These are phyloP conservation scores for Gossypium gossypioides DNA, from an alignment of 441 rosid genomes.

Conservation along the genomic window DNA sequence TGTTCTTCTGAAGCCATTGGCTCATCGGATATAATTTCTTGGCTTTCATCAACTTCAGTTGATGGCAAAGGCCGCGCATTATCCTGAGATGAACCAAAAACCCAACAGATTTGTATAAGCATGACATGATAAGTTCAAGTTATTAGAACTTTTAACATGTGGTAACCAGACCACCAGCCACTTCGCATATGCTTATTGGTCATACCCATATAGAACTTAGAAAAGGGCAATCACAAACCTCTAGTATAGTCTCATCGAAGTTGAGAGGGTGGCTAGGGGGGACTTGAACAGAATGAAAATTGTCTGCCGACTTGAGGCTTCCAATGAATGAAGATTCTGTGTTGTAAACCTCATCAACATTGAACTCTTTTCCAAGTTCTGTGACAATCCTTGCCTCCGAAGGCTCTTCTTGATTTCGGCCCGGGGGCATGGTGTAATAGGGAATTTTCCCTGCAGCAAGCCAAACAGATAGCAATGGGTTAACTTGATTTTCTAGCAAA, in stretches of 20 bases:
- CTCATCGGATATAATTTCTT: slow-evolving; percentile 24
- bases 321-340: slow-evolving; percentile 80
- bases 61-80: slow-evolving; percentile 24
- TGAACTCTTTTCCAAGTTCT: slow-evolving; percentile 70
- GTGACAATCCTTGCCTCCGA: slow-evolving; percentile 68
- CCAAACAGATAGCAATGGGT: slow-evolving; percentile 8
- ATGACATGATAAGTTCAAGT: neutral
- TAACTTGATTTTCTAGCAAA: neutral
- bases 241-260: slow-evolving; percentile 63
- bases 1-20: slow-evolving; percentile 39
- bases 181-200: neutral
- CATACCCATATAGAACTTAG: neutral
- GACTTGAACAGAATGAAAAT: slow-evolving; percentile 59
- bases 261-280: slow-evolving; percentile 54
- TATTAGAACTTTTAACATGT: neutral
- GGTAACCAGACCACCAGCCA: neutral
- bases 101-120: neutral
- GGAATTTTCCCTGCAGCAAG: slow-evolving; percentile 71
- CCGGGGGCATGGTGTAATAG: slow-evolving; percentile 77
- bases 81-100: slow-evolving; percentile 27
- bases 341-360: slow-evolving; percentile 68
- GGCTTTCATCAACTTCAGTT: slow-evolving; percentile 16
- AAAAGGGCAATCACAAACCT: slow-evolving; percentile 42
- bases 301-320: slow-evolving; percentile 63
- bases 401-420: slow-evolving; percentile 53